Conservation (phyloP, 2,329 filamentous ascomycete genomes). For the Lomentospora prolificans region DNA sequence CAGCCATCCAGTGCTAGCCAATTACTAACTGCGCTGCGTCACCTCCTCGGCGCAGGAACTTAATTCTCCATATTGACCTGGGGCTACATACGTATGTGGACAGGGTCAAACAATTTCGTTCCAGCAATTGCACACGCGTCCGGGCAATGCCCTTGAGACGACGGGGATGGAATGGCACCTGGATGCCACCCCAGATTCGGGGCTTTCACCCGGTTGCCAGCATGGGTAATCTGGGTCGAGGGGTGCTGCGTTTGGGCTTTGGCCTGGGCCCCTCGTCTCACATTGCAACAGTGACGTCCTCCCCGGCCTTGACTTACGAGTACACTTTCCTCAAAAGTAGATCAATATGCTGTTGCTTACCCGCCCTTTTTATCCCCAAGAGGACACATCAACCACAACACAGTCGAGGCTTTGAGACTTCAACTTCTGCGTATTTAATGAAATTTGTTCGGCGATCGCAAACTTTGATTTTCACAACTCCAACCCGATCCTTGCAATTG, state of each 20-base stretch:
- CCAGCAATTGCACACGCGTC: constrained; percentile 2
- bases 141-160: constrained; percentile 7
- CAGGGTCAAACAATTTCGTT: not conserved
- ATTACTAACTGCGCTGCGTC: not conserved
- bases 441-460: not conserved
- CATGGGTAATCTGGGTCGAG: not conserved
- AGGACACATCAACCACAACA: constrained; percentile 9
- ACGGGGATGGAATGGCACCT: constrained; percentile 1
- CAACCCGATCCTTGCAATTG: not conserved
- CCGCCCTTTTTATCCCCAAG: constrained; percentile 8
- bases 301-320: not conserved
- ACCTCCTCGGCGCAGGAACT: not conserved
- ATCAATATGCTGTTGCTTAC: not conserved
- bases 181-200: constrained; percentile 2
- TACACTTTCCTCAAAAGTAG: not conserved
- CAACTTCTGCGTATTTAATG: not conserved
- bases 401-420: constrained; percentile 5
- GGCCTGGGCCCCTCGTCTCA: constrained; percentile 3
- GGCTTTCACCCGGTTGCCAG: not conserved
- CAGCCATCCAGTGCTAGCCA: not conserved
- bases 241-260: not conserved
- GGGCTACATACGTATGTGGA: not conserved
- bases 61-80: constrained; percentile 3
- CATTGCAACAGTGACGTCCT: constrained; percentile 6
- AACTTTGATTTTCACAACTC: not conserved